phyloP scores from a whole-genome alignment of 2,329 filamentous ascomycete genomes.

The Zymoseptoria tritici region DNA sequence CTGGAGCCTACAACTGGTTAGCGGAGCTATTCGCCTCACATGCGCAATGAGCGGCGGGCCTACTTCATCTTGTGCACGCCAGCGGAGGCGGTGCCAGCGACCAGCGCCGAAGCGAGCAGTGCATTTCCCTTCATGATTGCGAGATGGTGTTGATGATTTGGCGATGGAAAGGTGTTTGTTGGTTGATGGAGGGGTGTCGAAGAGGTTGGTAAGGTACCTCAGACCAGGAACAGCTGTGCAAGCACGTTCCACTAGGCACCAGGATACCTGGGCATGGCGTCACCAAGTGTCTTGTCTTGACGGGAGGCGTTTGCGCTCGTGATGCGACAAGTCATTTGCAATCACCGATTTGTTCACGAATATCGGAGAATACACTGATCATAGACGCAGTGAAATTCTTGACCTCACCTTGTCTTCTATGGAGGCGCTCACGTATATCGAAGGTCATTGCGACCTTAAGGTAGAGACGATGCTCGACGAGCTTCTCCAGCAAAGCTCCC shows the following conservation, averaged over 20 bases:
- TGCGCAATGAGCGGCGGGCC: not conserved
- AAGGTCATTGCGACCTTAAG: not conserved
- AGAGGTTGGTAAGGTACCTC: not conserved
- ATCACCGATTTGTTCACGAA: not conserved
- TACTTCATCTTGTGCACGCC: constrained; percentile 71
- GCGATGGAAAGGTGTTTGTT: constrained; percentile 1
- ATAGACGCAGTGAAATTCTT: not conserved
- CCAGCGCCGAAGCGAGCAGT: constrained; percentile 63
- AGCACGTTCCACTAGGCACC: too few species aligned
- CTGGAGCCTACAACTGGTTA: constrained; percentile 48
- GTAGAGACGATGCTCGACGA: too few species aligned
- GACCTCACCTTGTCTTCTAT: not conserved
- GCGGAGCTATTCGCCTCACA: not conserved
- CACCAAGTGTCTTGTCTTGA: not conserved
- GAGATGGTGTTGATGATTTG: constrained; percentile 7
- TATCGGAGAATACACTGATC: not conserved
- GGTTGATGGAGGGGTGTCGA: not conserved
- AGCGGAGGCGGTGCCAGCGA: constrained; percentile 71
- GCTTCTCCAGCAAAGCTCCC: too few species aligned
- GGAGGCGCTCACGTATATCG: not conserved
- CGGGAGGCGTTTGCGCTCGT: not conserved
- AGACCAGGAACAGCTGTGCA: not conserved
- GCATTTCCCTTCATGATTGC: constrained; percentile 73
- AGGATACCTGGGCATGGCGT: not conserved
- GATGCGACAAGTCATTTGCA: not conserved